Percentiles rank a stretch among this genome's conserved stretches.
Evolutionary conservation across 331 rosid genomes (phyloP).

Genomic region (Arachis monticola): DNA sequence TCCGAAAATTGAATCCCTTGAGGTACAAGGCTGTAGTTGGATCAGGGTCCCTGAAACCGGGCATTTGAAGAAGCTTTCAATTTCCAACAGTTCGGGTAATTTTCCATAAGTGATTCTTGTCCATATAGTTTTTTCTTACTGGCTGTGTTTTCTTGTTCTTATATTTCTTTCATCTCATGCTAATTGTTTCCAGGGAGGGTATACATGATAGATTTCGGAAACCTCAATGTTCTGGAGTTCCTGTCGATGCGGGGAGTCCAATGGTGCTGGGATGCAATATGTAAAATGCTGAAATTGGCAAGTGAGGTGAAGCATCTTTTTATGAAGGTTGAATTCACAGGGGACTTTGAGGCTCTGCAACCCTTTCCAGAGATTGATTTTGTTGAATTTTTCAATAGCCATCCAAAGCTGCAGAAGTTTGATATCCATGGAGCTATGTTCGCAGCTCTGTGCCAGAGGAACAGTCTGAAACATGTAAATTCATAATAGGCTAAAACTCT

Average conservation of each 20-base stretch:
- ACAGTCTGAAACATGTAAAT: constrained; percentile 79
- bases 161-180: constrained; percentile 18
- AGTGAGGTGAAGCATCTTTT: constrained; percentile 87
- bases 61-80: constrained; percentile 66
- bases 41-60: constrained; percentile 73
- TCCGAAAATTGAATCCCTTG: constrained; percentile 77
- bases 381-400: constrained; percentile 85
- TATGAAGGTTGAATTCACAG: constrained; percentile 97
- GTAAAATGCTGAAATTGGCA: constrained; percentile 80
- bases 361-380: constrained; percentile 95
- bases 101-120: constrained; percentile 25
- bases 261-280: constrained; percentile 93
- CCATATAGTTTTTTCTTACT: background rate
- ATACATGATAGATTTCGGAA: constrained; percentile 84
- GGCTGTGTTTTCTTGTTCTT: background rate
- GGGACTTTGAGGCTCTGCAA: constrained; percentile 74
- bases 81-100: constrained; percentile 84
- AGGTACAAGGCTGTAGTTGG: constrained; percentile 98
- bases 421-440: constrained; percentile 98
- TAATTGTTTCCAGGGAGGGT: constrained; percentile 71
- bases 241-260: constrained; percentile 83
- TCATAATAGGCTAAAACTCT: background rate
- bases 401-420: constrained; percentile 74
- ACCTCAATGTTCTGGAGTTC: constrained; percentile 73
- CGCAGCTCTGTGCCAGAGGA: constrained; percentile 96